phyloP scores from a whole-genome alignment of 352 stramenopile species.

The Phytophthora megakarya region DNA sequence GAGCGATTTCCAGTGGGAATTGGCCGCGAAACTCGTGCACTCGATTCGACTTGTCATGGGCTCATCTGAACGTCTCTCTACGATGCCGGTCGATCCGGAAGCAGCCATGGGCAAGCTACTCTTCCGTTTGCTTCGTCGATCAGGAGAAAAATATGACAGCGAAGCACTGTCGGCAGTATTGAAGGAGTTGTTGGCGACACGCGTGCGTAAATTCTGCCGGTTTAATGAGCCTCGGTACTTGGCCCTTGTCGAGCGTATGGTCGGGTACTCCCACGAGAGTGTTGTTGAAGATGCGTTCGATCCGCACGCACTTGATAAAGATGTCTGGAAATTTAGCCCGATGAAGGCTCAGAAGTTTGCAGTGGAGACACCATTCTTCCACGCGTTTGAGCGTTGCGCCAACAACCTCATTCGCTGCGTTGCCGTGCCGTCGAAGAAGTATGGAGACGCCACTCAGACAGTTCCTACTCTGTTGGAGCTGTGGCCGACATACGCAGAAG shows the following conservation, averaged over 20 bases:
- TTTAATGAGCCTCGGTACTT: constrained; percentile 54
- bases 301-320: constrained; percentile 41
- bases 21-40: constrained; percentile 58
- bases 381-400: constrained; percentile 33
- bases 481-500: constrained; percentile 51
- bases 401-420: constrained; percentile 47
- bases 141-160: constrained; percentile 10
- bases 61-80: constrained; percentile 5
- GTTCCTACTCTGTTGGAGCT: constrained; percentile 40
- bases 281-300: constrained; percentile 47
- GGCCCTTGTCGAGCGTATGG: constrained; percentile 48
- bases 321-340: constrained; percentile 37
- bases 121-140: constrained; percentile 52
- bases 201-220: constrained; percentile 60
- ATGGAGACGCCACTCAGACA: not conserved
- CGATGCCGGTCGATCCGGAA: constrained; percentile 46
- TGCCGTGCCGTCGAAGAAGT: constrained; percentile 9
- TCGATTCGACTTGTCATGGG: constrained; percentile 56
- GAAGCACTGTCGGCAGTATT: constrained; percentile 37
- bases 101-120: constrained; percentile 59
- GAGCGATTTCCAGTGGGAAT: constrained; percentile 55
- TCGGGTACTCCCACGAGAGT: constrained; percentile 47
- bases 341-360: constrained; percentile 27
- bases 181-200: constrained; percentile 56
- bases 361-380: constrained; percentile 27